Base-by-base conservation (phyloP, 2,329 filamentous ascomycete genomes). In the Pseudocercospora ulei region DNA sequence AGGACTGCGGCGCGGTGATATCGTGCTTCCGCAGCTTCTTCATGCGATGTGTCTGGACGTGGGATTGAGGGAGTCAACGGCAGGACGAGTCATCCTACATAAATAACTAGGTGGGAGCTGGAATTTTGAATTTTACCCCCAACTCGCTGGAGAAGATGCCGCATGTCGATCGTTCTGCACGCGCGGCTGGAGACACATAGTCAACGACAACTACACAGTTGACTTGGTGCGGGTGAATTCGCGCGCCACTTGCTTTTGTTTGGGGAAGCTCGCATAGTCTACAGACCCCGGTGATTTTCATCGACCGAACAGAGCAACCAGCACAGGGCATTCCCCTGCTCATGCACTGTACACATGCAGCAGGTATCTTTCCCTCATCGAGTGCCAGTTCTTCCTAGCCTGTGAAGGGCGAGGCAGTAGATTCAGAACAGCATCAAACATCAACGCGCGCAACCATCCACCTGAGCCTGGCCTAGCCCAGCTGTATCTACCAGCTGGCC, bases 311-410 rank as follows among this genome's bases (percentile, higher is more conserved):
- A 36, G 49, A 50, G 47, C 35, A 39, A 41, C 46, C 46, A 77
- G 72, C 77, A 90, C 87, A 95, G 86, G 88, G 88, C 88, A 86
- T 95, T 96, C 88, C 86, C 87, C 56, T 54, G 29, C 85, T 80
- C 67, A 62, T 58, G 46, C 16, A 29, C 13, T 14, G 13, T 17
- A 35, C 19, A 34, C 13, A n/a, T 18, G 16, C 61, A 61, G 58
- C 64, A 74, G 85, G 80, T 94, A 86, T 96, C 88, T 96, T 96
- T 96, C 88, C 88, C 86, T 95, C 87, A 82, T 95, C 73, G 95
- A 86, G 80, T 78, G 80, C 71, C 67, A 72, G 75, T 41, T 43
- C 46, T 39, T 45, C 48, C 44, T 43, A 51, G 48, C 48, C 48
- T 51, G 48, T 46, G 47, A 33, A 40, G 37, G 42, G 38, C 47